phyloP scores from a whole-genome alignment of 768 basidiomycete species.

The Amyloporia xantha region DNA sequence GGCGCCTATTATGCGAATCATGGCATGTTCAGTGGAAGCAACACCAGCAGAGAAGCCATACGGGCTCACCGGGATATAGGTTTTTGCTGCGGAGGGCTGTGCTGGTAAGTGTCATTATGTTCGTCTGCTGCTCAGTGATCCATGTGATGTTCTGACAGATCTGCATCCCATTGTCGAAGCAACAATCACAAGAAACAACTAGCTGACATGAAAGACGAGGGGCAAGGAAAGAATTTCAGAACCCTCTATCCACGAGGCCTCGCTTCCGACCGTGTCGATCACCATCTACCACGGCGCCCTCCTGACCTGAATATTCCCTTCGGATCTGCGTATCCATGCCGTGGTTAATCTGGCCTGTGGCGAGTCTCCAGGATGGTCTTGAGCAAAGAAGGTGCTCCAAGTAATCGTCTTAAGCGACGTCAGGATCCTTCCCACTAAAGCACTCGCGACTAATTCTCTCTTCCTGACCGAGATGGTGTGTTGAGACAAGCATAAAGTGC shows the following conservation, averaged over 20 bases:
- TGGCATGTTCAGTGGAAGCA: too few species aligned
- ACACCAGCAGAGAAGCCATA: too few species aligned
- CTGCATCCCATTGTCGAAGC: neutral
- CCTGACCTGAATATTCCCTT: slow-evolving; percentile 37
- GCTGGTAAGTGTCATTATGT: neutral
- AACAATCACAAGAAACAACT: neutral
- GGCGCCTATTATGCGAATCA: too few species aligned
- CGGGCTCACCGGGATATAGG: too few species aligned
- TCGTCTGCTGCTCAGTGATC: neutral
- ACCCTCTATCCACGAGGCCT: too few species aligned
- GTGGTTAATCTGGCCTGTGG: slow-evolving; percentile 26
- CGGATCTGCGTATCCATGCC: slow-evolving; percentile 34
- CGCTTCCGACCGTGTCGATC: neutral
- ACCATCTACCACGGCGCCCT: slow-evolving; percentile 32
- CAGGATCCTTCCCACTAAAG: slow-evolving; percentile 38
- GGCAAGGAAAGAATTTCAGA: neutral
- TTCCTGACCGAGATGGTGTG: slow-evolving; percentile 28
- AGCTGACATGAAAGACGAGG: neutral
- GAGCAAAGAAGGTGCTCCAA: slow-evolving; percentile 47
- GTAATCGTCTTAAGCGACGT: slow-evolving; percentile 37
- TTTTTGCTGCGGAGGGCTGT: neutral
- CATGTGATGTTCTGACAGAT: too few species aligned
- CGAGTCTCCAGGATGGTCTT: slow-evolving; percentile 9
- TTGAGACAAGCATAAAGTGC: slow-evolving; percentile 29
- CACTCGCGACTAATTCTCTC: slow-evolving; percentile 42